Percentiles rank a stretch among this genome's conserved stretches.
Evolutionary conservation across 768 basidiomycete species (phyloP).

Genomic region (Tylopilus intermedius): DNA sequence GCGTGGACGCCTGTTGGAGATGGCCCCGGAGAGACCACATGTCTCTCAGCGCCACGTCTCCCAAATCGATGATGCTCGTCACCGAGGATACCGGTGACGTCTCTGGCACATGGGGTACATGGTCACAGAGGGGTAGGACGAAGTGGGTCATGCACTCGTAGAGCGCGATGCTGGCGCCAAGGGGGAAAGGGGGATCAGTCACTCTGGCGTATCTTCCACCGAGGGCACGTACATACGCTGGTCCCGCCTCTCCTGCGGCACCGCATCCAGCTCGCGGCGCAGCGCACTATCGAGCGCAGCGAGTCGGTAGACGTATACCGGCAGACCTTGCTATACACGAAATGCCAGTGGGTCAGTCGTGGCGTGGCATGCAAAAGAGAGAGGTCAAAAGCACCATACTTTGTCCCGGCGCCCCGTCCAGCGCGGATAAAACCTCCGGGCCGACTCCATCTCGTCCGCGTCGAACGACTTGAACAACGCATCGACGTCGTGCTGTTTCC

Average conservation of each 20-base stretch:
- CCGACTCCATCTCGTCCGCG: constrained; percentile 51
- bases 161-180: constrained; percentile 48
- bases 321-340: constrained; percentile 51
- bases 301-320: constrained; percentile 72
- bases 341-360: neutral
- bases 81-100: constrained; percentile 59
- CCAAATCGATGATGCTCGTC: constrained; percentile 71
- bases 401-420: constrained; percentile 81
- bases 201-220: neutral
- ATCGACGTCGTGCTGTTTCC: constrained; percentile 55
- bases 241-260: constrained; percentile 51
- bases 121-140: constrained; percentile 56
- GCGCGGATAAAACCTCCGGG: constrained; percentile 66
- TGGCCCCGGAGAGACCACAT: constrained; percentile 71
- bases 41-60: constrained; percentile 50
- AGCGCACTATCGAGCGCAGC: constrained; percentile 49
- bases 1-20: constrained; percentile 67
- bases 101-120: constrained; percentile 48
- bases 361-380: neutral
- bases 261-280: constrained; percentile 56
- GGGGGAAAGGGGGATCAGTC: neutral
- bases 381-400: constrained; percentile 33
- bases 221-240: constrained; percentile 59
- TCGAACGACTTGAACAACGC: constrained; percentile 59
- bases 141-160: constrained; percentile 68